A percentile compares a stretch with the other conserved stretches of the same genome.
These are phyloP conservation scores for Irpex sp. DNA, from an alignment of 1,284 basidiomycete genomes.

Conservation along the genomic window DNA sequence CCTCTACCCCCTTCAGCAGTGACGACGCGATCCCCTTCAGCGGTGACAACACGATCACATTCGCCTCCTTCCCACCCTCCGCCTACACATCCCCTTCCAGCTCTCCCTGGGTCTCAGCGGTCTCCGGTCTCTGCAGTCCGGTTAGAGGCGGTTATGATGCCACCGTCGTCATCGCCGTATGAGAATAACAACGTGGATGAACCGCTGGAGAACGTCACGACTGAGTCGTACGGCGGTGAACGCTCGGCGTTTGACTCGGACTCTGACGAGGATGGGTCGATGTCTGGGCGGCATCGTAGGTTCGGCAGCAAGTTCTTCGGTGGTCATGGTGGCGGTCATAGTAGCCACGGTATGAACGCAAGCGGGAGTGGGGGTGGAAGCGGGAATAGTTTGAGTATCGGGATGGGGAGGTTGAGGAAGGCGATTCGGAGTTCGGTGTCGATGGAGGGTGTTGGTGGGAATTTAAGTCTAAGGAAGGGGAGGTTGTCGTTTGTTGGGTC, in stretches of 20 bases:
- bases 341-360: too few species aligned
- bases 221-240: background rate
- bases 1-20: background rate
- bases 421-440: slow-evolving; percentile 1
- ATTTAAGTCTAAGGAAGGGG: background rate
- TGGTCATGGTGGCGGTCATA: too few species aligned
- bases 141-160: too few species aligned
- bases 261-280: slow-evolving; percentile 4
- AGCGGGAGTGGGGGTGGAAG: background rate
- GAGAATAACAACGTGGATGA: too few species aligned
- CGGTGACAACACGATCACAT: too few species aligned
- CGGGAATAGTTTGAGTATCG: background rate
- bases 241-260: slow-evolving; percentile 8
- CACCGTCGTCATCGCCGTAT: too few species aligned
- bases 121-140: too few species aligned
- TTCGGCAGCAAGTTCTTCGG: too few species aligned
- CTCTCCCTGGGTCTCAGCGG: too few species aligned
- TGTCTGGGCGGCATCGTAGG: background rate
- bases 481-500: background rate
- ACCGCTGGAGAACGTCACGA: too few species aligned
- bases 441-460: background rate
- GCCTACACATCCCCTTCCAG: too few species aligned
- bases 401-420: background rate
- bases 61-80: too few species aligned
- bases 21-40: background rate